phyloP scores from a whole-genome alignment of 2,329 filamentous ascomycete species.

The Tricladium varicosporioides region DNA sequence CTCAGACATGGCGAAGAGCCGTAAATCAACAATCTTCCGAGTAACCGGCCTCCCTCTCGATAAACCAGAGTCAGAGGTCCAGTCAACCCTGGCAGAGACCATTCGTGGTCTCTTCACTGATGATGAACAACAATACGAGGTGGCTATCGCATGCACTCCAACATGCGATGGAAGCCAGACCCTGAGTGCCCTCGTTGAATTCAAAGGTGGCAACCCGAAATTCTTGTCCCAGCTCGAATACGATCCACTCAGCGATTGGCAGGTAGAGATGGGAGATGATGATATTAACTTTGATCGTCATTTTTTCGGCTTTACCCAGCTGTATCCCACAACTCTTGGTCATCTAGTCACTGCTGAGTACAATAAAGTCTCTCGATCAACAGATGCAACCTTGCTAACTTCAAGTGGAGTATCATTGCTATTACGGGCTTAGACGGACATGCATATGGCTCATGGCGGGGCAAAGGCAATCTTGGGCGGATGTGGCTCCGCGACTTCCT shows the following conservation, averaged over 20 bases:
- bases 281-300: not conserved
- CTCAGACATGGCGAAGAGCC: constrained; percentile 2
- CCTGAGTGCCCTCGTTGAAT: constrained; percentile 13
- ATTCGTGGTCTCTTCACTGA: constrained; percentile 9
- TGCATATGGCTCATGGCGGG: constrained; percentile 35
- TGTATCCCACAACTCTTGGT: not conserved
- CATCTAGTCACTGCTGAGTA: not conserved
- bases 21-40: constrained; percentile 10
- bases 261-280: constrained; percentile 12
- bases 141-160: constrained; percentile 6
- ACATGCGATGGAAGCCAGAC: constrained; percentile 12
- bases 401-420: constrained; percentile 26
- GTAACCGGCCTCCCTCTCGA: constrained; percentile 15
- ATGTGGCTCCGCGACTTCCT: constrained; percentile 36
- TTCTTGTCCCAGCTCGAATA: constrained; percentile 13
- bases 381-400: not conserved
- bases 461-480: constrained; percentile 20
- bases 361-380: not conserved
- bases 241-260: constrained; percentile 12
- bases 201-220: constrained; percentile 9
- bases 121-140: constrained; percentile 1
- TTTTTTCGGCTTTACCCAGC: not conserved
- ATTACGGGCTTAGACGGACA: constrained; percentile 33
- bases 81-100: constrained; percentile 1
- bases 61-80: constrained; percentile 11